A percentile compares a stretch with the other conserved stretches of the same genome.
Conservation (phyloP, 139 green algal species). For the Diplosphaera chodatii region DNA sequence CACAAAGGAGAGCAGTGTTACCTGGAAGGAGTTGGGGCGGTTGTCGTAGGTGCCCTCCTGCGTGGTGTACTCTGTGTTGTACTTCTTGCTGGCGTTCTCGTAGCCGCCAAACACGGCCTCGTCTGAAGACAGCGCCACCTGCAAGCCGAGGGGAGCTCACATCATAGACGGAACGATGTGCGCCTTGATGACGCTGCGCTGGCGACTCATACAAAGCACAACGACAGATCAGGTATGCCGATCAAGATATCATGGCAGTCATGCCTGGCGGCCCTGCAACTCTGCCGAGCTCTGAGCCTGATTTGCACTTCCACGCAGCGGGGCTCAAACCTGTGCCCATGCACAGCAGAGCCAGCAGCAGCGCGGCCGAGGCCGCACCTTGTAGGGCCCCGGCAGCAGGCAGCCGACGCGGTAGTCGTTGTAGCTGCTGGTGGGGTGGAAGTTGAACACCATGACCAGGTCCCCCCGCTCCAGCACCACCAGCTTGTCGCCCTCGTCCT, state of each 20-base stretch:
- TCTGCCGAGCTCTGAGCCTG: too few relatives aligned
- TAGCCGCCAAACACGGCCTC: constrained; percentile 85
- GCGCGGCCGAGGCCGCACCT: too few relatives aligned
- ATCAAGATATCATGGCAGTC: too few relatives aligned
- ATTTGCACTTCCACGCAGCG: too few relatives aligned
- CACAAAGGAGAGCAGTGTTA: constrained; percentile 1
- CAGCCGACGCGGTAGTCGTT: constrained; percentile 84
- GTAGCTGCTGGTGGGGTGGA: constrained; percentile 87
- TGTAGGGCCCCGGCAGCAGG: constrained; percentile 57
- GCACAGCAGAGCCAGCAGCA: too few relatives aligned
- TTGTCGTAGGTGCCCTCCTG: constrained; percentile 47
- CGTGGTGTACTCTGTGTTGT: constrained; percentile 30
- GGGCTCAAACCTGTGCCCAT: too few relatives aligned
- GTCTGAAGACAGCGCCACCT: constrained; percentile 72
- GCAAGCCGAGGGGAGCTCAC: too few relatives aligned
- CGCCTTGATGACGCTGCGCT: too few relatives aligned
- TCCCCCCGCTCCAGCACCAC: constrained; percentile 92
- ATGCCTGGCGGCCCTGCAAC: too few relatives aligned
- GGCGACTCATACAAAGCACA: too few relatives aligned
- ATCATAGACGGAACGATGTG: too few relatives aligned
- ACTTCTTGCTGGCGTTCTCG: constrained; percentile 77
- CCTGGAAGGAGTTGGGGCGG: constrained; percentile 60
- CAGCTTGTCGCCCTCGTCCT: constrained; percentile 91
- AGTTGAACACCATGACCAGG: constrained; percentile 99
- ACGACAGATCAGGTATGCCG: too few relatives aligned